These are phyloP conservation scores for Sordariomycetes sp. DNA, from an alignment of 2,329 filamentous ascomycete species.

Conservation along the genomic window DNA sequence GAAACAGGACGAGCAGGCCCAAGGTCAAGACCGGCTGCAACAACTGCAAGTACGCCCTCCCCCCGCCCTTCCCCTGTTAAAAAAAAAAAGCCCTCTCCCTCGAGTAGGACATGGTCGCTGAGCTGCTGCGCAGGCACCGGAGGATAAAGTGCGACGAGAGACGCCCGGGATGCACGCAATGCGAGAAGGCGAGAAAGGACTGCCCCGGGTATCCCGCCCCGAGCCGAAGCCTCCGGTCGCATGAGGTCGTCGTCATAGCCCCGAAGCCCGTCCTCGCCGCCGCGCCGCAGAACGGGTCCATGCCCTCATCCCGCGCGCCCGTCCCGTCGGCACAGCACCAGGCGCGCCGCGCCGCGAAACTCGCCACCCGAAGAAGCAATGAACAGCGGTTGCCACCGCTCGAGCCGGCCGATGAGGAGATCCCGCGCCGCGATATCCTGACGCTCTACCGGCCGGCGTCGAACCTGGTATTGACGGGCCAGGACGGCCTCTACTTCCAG, in stretches of 20 bases:
- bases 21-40: conserved; percentile 55
- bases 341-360: conserved; percentile 16
- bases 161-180: conserved; percentile 47
- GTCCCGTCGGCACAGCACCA: background rate
- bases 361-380: conserved; percentile 6
- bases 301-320: conserved; percentile 1
- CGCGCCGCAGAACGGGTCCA: conserved; percentile 6
- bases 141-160: conserved; percentile 55
- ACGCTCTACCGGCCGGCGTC: conserved; percentile 20
- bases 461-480: conserved; percentile 31
- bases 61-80: background rate
- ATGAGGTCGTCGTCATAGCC: conserved; percentile 34
- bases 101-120: background rate
- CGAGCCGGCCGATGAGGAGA: background rate
- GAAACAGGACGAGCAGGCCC: conserved; percentile 38
- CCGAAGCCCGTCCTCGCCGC: conserved; percentile 25
- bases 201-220: conserved; percentile 53
- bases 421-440: background rate
- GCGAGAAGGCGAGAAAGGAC: conserved; percentile 39
- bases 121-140: conserved; percentile 28
- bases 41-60: conserved; percentile 49
- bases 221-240: conserved; percentile 28
- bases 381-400: background rate
- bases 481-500: conserved; percentile 47
- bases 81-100: background rate